Conservation (phyloP, 148 eudicot species). For the Chenopodium suecicum region DNA sequence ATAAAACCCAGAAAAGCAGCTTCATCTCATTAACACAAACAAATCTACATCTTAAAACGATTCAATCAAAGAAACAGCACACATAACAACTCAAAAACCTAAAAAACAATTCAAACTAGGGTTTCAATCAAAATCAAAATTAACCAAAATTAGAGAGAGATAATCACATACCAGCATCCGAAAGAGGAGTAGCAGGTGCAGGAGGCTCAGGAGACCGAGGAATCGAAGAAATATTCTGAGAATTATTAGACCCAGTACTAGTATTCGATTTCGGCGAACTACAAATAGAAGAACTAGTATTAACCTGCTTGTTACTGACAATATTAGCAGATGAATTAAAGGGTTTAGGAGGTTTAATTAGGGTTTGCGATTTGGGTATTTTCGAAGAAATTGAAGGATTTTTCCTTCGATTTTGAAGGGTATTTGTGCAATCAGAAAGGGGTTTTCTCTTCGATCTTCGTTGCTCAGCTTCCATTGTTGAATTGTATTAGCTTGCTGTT, state of each 20-base stretch:
- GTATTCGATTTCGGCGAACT: constrained; percentile 7
- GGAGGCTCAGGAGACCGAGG: neutral
- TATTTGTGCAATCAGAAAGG: constrained; percentile 33
- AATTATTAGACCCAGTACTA: constrained; percentile 27
- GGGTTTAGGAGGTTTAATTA: constrained; percentile 18
- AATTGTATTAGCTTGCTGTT: neutral
- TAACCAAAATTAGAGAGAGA: neutral
- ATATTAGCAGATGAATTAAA: neutral
- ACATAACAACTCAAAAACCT: neutral
- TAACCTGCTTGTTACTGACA: neutral
- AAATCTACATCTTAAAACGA: neutral
- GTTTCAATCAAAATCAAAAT: constrained; percentile 2
- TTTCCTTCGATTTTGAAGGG: constrained; percentile 10
- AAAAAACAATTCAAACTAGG: constrained; percentile 1
- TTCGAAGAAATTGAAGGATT: neutral
- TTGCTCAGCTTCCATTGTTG: constrained; percentile 15
- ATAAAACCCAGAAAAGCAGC: neutral
- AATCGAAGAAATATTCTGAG: neutral
- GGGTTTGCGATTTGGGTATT: neutral
- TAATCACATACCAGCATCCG: constrained; percentile 14
- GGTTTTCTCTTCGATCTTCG: constrained; percentile 26
- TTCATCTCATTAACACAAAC: neutral
- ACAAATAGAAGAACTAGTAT: neutral
- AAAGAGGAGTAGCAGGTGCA: constrained; percentile 19
- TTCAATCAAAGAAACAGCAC: neutral